These are phyloP conservation scores for Solanum chmielewskii DNA, from an alignment of 257 asterid species.

Conservation along the genomic window DNA sequence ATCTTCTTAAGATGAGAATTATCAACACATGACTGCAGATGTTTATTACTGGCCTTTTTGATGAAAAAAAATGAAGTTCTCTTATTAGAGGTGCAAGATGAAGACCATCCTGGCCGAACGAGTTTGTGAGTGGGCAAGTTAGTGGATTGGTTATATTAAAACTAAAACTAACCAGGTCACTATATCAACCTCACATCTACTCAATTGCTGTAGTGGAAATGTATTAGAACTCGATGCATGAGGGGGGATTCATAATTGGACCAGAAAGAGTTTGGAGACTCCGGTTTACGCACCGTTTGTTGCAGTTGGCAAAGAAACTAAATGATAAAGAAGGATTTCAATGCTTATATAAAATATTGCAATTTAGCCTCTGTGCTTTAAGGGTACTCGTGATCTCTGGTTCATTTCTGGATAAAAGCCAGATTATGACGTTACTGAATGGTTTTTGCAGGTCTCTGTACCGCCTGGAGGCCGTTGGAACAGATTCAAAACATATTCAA, in stretches of 20 bases:
- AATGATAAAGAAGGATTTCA: neutral
- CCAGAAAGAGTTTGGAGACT: neutral
- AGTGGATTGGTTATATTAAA: neutral
- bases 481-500: conserved; percentile 87
- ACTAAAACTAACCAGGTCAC: neutral
- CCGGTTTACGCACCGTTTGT: neutral
- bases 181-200: neutral
- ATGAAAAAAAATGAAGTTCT: neutral
- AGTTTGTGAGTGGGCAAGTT: neutral
- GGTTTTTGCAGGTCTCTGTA: conserved; percentile 66
- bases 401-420: neutral
- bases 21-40: neutral
- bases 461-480: conserved; percentile 98
- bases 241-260: neutral
- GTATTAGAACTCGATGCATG: neutral
- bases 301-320: neutral
- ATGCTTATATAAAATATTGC: neutral
- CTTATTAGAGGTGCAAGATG: neutral
- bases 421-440: neutral
- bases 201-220: neutral
- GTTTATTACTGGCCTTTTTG: neutral
- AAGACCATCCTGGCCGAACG: neutral
- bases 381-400: neutral
- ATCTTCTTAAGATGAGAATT: neutral
- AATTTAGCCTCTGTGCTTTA: neutral